Percentiles rank a stretch among this genome's conserved stretches.
These are phyloP conservation scores for Sphagnurus paluster DNA, from an alignment of 1,284 basidiomycete species.

Conservation along the genomic window DNA sequence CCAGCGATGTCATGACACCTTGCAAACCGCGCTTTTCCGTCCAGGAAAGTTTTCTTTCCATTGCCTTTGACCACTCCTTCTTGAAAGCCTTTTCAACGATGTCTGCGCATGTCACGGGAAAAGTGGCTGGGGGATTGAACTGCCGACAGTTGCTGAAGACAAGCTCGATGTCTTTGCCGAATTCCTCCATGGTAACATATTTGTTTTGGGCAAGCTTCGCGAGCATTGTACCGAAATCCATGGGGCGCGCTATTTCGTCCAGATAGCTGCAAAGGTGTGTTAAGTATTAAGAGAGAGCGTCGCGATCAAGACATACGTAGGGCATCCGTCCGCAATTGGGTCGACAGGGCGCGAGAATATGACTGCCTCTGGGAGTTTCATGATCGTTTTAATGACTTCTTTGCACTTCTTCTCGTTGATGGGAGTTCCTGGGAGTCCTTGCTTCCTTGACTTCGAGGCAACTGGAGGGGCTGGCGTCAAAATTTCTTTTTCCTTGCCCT, in stretches of 20 bases:
- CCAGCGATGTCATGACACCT: slow-evolving; percentile 69
- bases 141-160: slow-evolving; percentile 87
- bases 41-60: slow-evolving; percentile 74
- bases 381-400: slow-evolving; percentile 66
- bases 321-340: slow-evolving; percentile 79
- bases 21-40: slow-evolving; percentile 83
- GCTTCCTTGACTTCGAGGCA: slow-evolving; percentile 43
- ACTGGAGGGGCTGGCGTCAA: slow-evolving; percentile 21
- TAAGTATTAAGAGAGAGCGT: not conserved
- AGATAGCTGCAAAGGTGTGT: slow-evolving; percentile 63
- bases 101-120: slow-evolving; percentile 73
- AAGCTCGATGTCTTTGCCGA: slow-evolving; percentile 81
- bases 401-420: slow-evolving; percentile 82
- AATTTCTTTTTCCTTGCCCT: slow-evolving; percentile 69
- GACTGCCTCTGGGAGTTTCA: slow-evolving; percentile 67
- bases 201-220: slow-evolving; percentile 66
- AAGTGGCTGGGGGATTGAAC: slow-evolving; percentile 86
- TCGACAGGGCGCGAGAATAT: slow-evolving; percentile 91
- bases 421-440: slow-evolving; percentile 39
- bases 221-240: slow-evolving; percentile 91
- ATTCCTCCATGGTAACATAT: slow-evolving; percentile 81
- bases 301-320: slow-evolving; percentile 69
- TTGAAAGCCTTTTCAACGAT: slow-evolving; percentile 74
- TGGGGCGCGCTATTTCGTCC: slow-evolving; percentile 91
- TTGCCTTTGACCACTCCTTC: slow-evolving; percentile 85